Percentiles rank a stretch among this genome's conserved stretches.
Conservation (phyloP, 116 monocot genomes). For the Trichopus zeylanicus region DNA sequence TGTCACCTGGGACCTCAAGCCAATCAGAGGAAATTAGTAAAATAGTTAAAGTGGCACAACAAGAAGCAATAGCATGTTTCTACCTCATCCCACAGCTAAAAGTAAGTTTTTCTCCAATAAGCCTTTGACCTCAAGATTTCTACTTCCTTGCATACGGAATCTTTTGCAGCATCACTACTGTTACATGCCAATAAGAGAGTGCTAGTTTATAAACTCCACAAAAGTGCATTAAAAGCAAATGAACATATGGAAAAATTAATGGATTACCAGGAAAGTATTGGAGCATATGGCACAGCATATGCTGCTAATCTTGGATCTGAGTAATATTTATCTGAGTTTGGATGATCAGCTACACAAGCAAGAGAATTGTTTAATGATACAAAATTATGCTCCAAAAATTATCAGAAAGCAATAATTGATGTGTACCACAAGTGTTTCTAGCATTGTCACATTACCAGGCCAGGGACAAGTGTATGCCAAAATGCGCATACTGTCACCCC, state of each 20-base stretch:
- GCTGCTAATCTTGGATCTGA: constrained; percentile 92
- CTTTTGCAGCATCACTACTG: constrained; percentile 73
- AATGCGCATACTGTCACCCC: constrained; percentile 96
- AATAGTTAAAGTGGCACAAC: neutral
- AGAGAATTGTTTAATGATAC: constrained; percentile 1
- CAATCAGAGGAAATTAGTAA: neutral
- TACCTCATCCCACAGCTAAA: constrained; percentile 99
- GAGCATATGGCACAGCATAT: constrained; percentile 95
- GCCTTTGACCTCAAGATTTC: constrained; percentile 75
- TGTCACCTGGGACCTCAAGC: neutral
- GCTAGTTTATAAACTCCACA: constrained; percentile 5
- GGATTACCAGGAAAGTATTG: constrained; percentile 70
- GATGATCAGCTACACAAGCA: constrained; percentile 73
- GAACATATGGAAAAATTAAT: constrained; percentile 5
- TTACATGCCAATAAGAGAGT: constrained; percentile 17
- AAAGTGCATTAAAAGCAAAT: neutral
- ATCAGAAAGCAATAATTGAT: constrained; percentile 2
- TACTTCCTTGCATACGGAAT: constrained; percentile 68
- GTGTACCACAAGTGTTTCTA: neutral
- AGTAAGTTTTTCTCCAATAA: constrained; percentile 98
- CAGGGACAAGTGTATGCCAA: constrained; percentile 96
- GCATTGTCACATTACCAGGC: constrained; percentile 54
- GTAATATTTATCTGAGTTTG: constrained; percentile 90
- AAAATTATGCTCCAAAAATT: constrained; percentile 6
- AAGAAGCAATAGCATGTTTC: neutral